Evolutionary conservation across 2,329 filamentous ascomycete genomes (phyloP).

Genomic region (Clathrospora elynae): DNA sequence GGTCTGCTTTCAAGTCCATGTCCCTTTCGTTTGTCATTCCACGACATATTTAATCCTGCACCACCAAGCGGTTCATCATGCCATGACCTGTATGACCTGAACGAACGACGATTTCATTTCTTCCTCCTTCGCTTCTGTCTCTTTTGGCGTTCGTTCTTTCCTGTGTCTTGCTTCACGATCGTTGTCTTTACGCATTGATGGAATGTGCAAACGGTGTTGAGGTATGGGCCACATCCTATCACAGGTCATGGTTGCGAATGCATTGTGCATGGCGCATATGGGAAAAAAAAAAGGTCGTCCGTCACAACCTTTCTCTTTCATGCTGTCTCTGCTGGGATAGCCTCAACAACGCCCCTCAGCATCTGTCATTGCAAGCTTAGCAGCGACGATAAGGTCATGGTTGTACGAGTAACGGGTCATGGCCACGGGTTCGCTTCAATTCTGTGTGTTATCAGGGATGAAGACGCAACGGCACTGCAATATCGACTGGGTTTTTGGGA

Average conservation of each 20-base stretch:
- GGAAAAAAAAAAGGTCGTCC: constrained; percentile 31
- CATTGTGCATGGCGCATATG: constrained; percentile 44
- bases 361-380: constrained; percentile 11
- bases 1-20: constrained; percentile 9
- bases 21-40: constrained; percentile 16
- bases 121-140: constrained; percentile 4
- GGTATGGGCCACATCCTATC: constrained; percentile 14
- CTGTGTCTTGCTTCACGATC: constrained; percentile 15
- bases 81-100: constrained; percentile 34
- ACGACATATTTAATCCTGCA: constrained; percentile 39
- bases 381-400: constrained; percentile 20
- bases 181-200: constrained; percentile 19
- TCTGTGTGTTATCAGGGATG: constrained; percentile 1
- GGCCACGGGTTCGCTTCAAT: constrained; percentile 22
- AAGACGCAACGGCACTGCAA: constrained; percentile 2
- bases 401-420: constrained; percentile 41
- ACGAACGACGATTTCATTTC: constrained; percentile 30
- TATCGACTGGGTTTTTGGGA: constrained; percentile 5
- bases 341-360: background rate
- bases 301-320: constrained; percentile 36
- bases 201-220: constrained; percentile 31
- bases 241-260: constrained; percentile 26
- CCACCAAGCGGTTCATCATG: constrained; percentile 20
- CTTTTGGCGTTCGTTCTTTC: constrained; percentile 6
- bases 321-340: constrained; percentile 22